Evolutionary conservation across 2,329 filamentous ascomycete genomes (phyloP).

Genomic region (Epichloe elymi): DNA sequence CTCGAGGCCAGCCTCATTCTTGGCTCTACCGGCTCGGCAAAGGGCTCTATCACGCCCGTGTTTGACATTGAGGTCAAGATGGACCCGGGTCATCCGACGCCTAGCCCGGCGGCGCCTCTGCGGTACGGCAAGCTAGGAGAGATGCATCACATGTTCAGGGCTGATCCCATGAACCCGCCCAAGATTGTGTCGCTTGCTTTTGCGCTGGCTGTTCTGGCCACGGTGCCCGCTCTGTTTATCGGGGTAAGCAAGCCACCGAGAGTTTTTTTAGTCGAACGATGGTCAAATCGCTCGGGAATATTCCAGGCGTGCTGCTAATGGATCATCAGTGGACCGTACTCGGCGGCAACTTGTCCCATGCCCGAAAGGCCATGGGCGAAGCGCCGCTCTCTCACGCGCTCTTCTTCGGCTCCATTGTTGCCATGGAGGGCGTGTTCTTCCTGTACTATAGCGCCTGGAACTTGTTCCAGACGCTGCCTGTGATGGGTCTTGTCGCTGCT

Average conservation of each 20-base stretch:
- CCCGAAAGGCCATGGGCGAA: slow-evolving; percentile 58
- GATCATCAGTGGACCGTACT: slow-evolving; percentile 59
- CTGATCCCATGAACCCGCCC: slow-evolving; percentile 68
- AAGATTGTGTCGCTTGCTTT: slow-evolving; percentile 70
- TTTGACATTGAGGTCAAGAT: slow-evolving; percentile 60
- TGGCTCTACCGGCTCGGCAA: slow-evolving; percentile 68
- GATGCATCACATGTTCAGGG: slow-evolving; percentile 83
- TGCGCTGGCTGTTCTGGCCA: slow-evolving; percentile 54
- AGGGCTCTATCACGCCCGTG: slow-evolving; percentile 51
- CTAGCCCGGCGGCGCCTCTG: slow-evolving; percentile 51
- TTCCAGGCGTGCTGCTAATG: slow-evolving; percentile 9
- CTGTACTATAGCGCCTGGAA: slow-evolving; percentile 90
- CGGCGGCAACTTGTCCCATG: slow-evolving; percentile 71
- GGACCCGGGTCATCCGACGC: slow-evolving; percentile 47
- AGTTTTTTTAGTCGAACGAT: too few species aligned
- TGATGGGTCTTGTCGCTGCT: slow-evolving; percentile 50
- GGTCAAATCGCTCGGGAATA: too few species aligned
- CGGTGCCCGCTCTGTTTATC: slow-evolving; percentile 60
- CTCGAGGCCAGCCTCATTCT: slow-evolving; percentile 73
- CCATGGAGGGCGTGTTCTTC: slow-evolving; percentile 86
- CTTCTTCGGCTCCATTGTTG: slow-evolving; percentile 78
- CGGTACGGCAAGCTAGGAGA: slow-evolving; percentile 75
- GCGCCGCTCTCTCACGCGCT: slow-evolving; percentile 70
- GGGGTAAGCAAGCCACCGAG: slow-evolving; percentile 32
- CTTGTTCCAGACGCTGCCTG: slow-evolving; percentile 77